Evolutionary conservation across 2,329 filamentous ascomycete genomes (phyloP), one percentile per base, ranked within the genome.

Genomic region (Hyphodiscus sp.): DNA sequence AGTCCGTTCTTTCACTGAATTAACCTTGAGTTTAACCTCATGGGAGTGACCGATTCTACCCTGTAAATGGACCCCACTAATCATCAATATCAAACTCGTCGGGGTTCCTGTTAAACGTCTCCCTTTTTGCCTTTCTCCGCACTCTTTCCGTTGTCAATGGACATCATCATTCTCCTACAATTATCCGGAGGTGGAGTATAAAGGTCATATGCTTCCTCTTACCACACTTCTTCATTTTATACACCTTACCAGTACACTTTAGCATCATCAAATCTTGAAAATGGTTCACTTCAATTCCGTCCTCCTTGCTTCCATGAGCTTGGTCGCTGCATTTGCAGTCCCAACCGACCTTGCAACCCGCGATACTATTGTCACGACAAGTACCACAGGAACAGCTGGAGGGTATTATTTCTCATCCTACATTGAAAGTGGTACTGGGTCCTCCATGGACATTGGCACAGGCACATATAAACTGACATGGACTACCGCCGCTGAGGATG

Each of bases 321-420:
- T 52, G 16, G 48, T 45, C 19, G 47, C 46, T 11, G 54, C 54
- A 23, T n/a, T 62, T 18, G 55, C 55, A 45, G 52, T 51, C 43
- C 43, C 51, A 13, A 42, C 47, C 20, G 47, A 57, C 15, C 19
- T 57, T 18, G 41, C 45, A 38, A 15, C 43, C 10, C 53, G 56
- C 26, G 30, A 19, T 30, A 44, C 71, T 30, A 77, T 13, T 38
- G 16, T 26, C 20, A 47, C 77, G 26, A 65, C 71, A 49, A 77
- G 72, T 58, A 67, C 69, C 15, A 77, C 74, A 2, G 80, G 79
- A 47, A 77, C 71, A 7, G 70, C 77, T 69, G 76, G 80, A 61
- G 79, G 79, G 51, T 83, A 74, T 70, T 83, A 77, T 71, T 83
- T 79, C 68, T 80, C 76, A 9, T 82, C 74, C 71, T 84, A 78